Evolutionary conservation across 345 rosid genomes (phyloP), one percentile per base, ranked within the genome.

Genomic region (Brassica nigra): DNA sequence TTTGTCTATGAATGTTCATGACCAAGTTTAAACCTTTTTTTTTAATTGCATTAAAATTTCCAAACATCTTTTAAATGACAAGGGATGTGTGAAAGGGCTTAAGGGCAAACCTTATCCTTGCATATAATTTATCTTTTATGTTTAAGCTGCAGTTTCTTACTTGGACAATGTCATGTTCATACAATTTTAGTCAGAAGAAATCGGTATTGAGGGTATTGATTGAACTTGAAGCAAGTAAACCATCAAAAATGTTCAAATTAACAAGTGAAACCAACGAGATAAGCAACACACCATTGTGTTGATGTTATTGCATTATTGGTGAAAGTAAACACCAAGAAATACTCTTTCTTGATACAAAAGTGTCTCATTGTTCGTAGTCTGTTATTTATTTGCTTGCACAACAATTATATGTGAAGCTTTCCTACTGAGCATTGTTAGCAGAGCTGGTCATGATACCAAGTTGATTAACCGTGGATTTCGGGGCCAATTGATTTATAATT

Each of bases 181-280:
- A 15, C 58, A 15, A 52, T 16, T 55, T 18, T 55, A 2, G 61
- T 18, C 61, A 2, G 28, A 55, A 57, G 10, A 20, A 18, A 52
- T 52, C 58, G 86, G 92, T 73, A 86, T 87, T 30, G 95, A 90
- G 65, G 87, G 93, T 67, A 47, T 47, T 47, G 54, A 47, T 47
- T 47, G 15, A 47, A 47, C 54, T 47, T 12, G 16, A 47, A 47
- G 49, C 49, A 42, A 42, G 49, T 42, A 42, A 42, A 42, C 49
- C 49, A 10, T 42, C 12, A 42, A 8, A 10, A 2, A 37, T 37
- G 44, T 8, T 10, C 44, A 37, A 37, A 8, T 37, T 37, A 37
- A 37, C 11, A 37, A 37, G 11, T 2, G 44, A 37, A 37, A 37
- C 44, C 11, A 37, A 23, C 11, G 44, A 44, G 52, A 11, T 44